Evolutionary conservation across 2,329 filamentous ascomycete genomes (phyloP).

Genomic region (Xylariomycetidae sp.): DNA sequence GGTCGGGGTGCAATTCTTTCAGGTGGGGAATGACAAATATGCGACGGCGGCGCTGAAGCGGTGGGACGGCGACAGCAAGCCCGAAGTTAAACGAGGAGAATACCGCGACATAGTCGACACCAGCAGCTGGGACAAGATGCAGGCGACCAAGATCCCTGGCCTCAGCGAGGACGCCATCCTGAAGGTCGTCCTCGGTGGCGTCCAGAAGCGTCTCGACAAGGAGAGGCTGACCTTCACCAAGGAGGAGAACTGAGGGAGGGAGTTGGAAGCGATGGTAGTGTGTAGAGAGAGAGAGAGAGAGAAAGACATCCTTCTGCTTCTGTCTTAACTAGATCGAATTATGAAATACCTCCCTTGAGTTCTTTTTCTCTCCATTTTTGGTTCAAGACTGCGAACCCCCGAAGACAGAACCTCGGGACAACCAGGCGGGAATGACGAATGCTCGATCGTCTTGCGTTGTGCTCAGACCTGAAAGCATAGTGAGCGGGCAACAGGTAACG

Average conservation of each 20-base stretch:
- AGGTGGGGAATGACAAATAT: conserved; percentile 68
- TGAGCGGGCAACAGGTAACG: too few species aligned
- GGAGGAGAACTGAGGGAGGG: neutral
- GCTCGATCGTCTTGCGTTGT: too few species aligned
- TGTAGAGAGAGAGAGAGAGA: too few species aligned
- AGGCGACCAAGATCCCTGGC: conserved; percentile 46
- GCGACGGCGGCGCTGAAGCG: conserved; percentile 59
- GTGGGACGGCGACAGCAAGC: conserved; percentile 33
- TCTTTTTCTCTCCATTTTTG: too few species aligned
- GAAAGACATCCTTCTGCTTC: too few species aligned
- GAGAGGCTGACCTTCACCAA: conserved; percentile 30
- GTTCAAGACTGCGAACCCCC: too few species aligned
- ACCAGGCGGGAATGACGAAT: too few species aligned
- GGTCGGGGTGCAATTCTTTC: conserved; percentile 92
- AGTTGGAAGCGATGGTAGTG: too few species aligned
- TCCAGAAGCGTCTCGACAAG: conserved; percentile 64
- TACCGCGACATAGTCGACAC: conserved; percentile 86
- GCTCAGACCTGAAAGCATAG: too few species aligned
- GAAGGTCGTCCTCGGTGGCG: conserved; percentile 75
- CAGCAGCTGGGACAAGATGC: conserved; percentile 32
- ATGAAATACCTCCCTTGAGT: too few species aligned
- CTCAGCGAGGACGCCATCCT: conserved; percentile 72
- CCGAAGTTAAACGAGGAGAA: conserved; percentile 2
- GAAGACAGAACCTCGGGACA: too few species aligned
- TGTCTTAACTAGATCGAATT: too few species aligned